Percentiles rank a stretch among this genome's conserved stretches.
Evolutionary conservation across 1,139 yeast species (phyloP).

Genomic region (Insectozyma bohioensis): DNA sequence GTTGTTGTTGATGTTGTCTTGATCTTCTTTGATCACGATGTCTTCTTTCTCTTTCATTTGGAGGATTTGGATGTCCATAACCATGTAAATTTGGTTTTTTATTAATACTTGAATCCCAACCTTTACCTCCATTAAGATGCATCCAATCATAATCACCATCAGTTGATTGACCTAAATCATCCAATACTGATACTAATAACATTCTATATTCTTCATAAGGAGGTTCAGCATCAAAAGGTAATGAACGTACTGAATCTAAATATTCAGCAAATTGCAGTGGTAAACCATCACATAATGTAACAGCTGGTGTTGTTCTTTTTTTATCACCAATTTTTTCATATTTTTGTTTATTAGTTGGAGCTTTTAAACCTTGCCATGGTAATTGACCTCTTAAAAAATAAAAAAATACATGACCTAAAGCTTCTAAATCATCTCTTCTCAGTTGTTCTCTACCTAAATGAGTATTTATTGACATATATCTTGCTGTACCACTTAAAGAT

Average conservation of each 20-base stretch:
- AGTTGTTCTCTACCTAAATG: slow-evolving; percentile 96
- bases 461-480: slow-evolving; percentile 97
- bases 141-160: slow-evolving; percentile 96
- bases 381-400: slow-evolving; percentile 90
- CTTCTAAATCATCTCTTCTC: slow-evolving; percentile 93
- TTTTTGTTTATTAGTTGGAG: slow-evolving; percentile 95
- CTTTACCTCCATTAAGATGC: slow-evolving; percentile 76
- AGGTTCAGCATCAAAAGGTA: slow-evolving; percentile 93
- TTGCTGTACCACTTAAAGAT: slow-evolving; percentile 92
- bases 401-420: slow-evolving; percentile 92
- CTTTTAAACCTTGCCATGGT: slow-evolving; percentile 99
- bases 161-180: slow-evolving; percentile 67
- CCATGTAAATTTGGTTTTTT: slow-evolving; percentile 64
- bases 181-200: slow-evolving; percentile 72
- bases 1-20: slow-evolving; percentile 34
- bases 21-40: slow-evolving; percentile 46
- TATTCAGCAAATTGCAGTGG: slow-evolving; percentile 89
- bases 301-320: slow-evolving; percentile 81
- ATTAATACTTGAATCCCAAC: slow-evolving; percentile 78
- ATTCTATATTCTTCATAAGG: slow-evolving; percentile 82
- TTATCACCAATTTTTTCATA: slow-evolving; percentile 96
- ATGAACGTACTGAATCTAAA: slow-evolving; percentile 75
- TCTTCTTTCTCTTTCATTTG: slow-evolving; percentile 55
- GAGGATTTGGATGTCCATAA: slow-evolving; percentile 55
- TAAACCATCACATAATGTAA: slow-evolving; percentile 75